Base-by-base conservation (phyloP, 108 stramenopile species). In the Cyclotella kingstonii region DNA sequence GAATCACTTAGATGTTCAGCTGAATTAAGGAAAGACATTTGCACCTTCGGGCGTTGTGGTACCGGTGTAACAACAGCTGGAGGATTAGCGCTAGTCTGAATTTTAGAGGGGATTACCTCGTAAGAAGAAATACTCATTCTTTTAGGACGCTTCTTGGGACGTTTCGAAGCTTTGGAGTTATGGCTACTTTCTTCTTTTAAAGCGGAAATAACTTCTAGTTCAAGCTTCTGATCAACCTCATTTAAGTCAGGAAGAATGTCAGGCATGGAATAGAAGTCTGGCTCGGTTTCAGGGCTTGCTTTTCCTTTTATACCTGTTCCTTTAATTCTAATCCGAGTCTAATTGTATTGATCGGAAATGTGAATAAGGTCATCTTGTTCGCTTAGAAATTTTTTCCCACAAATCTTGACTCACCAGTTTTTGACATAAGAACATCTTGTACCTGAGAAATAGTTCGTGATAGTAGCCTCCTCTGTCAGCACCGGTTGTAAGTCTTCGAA, bases 401-500 rank as follows among this genome's bases (percentile, higher is more conserved):
- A n/a, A n/a, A n/a, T n/a, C n/a, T n/a, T n/a, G n/a, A 54, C 70
- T 63, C 23, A 72, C 70, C 83, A 92, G 89, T 14, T 70, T 74
- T 21, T 68, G 70, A 29, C 76, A 73, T 0, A 92, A 62, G 54
- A 84, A 87, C 40, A 74, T 70, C 70, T 77, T 88, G 34, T 86
- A 81, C 19, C 84, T 73, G 25, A 86, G 49, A 64, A 92, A 92
- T 12, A 74, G 43, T 38, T 86, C 86, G 65, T 92, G 87, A 54
- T 86, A 92, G 57, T 93, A 93, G 8, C 74, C 83, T 17, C 87
- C 87, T 9, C 88, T 68, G 31, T 85, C 83, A 7, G 78, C 51
- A 14, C 91, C 91, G 22, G 68, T 46, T 6, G 78, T 84, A 11
- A 87, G 76, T 30, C 84, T 80, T 28, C 54, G 22, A 57, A 93